Conservation (phyloP, 306 rosid species). For the Prunus armeniaca region DNA sequence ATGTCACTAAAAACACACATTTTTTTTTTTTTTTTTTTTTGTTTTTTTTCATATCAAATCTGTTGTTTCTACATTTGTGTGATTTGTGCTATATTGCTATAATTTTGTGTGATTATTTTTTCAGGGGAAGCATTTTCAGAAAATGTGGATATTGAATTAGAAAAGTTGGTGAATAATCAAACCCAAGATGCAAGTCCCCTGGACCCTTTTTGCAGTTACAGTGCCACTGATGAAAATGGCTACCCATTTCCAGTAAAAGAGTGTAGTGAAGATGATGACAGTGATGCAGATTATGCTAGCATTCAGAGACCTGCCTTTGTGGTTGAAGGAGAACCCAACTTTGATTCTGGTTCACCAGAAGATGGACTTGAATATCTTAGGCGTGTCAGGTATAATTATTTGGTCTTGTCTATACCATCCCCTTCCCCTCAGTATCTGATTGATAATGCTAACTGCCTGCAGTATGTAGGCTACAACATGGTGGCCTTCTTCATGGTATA, state of each 20-base stretch:
- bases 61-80: conserved; percentile 6
- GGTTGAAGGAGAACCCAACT: conserved; percentile 83
- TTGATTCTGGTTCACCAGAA: conserved; percentile 90
- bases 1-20: conserved; percentile 20
- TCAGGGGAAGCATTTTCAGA: conserved; percentile 57
- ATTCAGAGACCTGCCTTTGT: conserved; percentile 84
- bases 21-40: not conserved
- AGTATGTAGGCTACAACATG: not conserved
- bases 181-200: conserved; percentile 20
- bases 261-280: conserved; percentile 49
- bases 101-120: conserved; percentile 38
- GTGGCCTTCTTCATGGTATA: not conserved
- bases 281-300: conserved; percentile 69
- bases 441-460: not conserved
- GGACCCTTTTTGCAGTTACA: conserved; percentile 31
- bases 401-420: not conserved
- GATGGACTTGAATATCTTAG: conserved; percentile 95
- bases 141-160: conserved; percentile 32
- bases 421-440: not conserved
- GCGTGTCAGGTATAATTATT: conserved; percentile 74
- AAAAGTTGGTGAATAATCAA: conserved; percentile 29
- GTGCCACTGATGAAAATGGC: conserved; percentile 32
- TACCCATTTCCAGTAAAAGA: conserved; percentile 38
- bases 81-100: conserved; percentile 26
- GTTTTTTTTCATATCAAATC: not conserved